A percentile compares a stretch with the other conserved stretches of the same genome.
Evolutionary conservation across 169 alveolate species (phyloP).

Genomic region (Babesia bovis): DNA sequence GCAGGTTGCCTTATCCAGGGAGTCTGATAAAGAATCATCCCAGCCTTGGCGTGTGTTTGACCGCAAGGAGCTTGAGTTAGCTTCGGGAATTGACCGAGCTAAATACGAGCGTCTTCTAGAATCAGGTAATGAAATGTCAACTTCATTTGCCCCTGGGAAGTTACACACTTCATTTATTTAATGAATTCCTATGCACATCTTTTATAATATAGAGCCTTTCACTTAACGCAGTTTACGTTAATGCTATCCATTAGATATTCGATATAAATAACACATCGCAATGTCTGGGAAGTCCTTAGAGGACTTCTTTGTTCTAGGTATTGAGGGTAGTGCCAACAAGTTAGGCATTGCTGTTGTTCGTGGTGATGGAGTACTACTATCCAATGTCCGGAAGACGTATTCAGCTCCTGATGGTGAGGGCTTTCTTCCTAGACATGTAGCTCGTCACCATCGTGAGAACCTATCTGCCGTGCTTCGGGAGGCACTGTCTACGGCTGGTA

Average conservation of each 20-base stretch:
- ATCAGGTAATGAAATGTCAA: conserved; percentile 15
- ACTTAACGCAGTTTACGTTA: neutral
- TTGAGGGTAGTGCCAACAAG: conserved; percentile 98
- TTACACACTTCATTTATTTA: conserved; percentile 7
- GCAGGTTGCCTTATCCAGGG: conserved; percentile 37
- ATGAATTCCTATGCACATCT: neutral
- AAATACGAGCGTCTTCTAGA: conserved; percentile 22
- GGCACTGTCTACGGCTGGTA: conserved; percentile 88
- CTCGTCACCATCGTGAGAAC: conserved; percentile 93
- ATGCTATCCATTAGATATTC: no score
- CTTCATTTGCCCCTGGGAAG: conserved; percentile 19
- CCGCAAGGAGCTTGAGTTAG: conserved; percentile 36
- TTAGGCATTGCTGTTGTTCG: conserved; percentile 95
- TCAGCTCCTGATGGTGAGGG: conserved; percentile 99
- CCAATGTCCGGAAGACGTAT: conserved; percentile 94
- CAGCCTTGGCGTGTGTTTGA: conserved; percentile 65
- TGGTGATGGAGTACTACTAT: conserved; percentile 88
- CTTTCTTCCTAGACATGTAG: conserved; percentile 96
- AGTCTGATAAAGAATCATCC: neutral
- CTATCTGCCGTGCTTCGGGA: conserved; percentile 84
- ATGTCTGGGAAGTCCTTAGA: neutral
- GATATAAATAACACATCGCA: no score
- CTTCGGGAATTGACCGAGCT: conserved; percentile 2
- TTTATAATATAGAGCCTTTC: no score
- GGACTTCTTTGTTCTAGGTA: conserved; percentile 85